Conservation (phyloP, 768 basidiomycete species). For the Naganishia friedmannii region DNA sequence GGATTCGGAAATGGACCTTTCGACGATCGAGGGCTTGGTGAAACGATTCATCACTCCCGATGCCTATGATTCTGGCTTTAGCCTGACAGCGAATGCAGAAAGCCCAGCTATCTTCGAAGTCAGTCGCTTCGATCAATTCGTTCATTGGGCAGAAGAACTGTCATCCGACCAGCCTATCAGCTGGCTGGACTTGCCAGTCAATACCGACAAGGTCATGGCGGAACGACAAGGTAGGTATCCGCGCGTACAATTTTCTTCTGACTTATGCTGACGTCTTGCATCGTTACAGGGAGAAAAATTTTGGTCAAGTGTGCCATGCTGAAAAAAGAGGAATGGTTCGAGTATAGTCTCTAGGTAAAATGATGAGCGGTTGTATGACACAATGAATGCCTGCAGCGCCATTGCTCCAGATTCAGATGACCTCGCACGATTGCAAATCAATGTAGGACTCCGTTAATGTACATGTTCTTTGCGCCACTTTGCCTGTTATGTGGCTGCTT, state of each 20-base stretch:
- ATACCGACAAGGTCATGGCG: constrained; percentile 88
- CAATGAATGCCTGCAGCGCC: neutral
- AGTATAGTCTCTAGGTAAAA: neutral
- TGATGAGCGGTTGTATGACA: neutral
- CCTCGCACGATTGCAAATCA: neutral
- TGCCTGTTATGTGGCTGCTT: too few relatives aligned
- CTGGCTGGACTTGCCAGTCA: constrained; percentile 89
- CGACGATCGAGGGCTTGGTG: constrained; percentile 87
- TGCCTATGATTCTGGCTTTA: constrained; percentile 91
- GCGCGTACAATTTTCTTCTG: neutral
- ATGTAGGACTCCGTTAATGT: neutral
- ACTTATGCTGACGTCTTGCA: neutral
- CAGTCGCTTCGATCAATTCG: constrained; percentile 89
- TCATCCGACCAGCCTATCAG: constrained; percentile 92
- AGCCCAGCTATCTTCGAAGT: constrained; percentile 56
- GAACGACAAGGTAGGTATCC: constrained; percentile 70
- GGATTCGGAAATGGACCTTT: constrained; percentile 93
- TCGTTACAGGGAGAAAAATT: neutral
- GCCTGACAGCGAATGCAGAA: constrained; percentile 64
- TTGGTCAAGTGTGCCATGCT: constrained; percentile 14
- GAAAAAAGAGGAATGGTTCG: neutral
- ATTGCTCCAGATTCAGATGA: too few relatives aligned
- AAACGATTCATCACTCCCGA: constrained; percentile 79
- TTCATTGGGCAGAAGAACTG: constrained; percentile 80
- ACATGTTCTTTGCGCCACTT: too few relatives aligned